These are phyloP conservation scores for Didymellaceae sp. DNA, from an alignment of 2,329 filamentous ascomycete genomes.

Conservation along the genomic window DNA sequence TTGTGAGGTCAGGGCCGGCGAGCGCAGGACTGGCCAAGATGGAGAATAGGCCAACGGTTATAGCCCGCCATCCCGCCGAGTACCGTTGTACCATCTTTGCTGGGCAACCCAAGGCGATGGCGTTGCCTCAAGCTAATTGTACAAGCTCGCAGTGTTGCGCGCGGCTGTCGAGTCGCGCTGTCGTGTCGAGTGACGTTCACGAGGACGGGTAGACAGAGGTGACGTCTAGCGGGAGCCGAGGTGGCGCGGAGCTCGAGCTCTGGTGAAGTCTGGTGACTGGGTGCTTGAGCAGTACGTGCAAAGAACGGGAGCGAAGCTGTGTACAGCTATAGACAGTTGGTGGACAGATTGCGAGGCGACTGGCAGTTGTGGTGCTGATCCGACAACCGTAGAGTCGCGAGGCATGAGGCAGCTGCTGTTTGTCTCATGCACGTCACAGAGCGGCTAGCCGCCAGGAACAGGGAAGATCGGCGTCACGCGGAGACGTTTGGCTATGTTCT, in stretches of 20 bases:
- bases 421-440: slow-evolving; percentile 27
- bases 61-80: slow-evolving; percentile 31
- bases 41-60: slow-evolving; percentile 38
- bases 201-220: background rate
- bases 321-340: slow-evolving; percentile 5
- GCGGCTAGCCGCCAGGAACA: slow-evolving; percentile 27
- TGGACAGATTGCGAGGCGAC: background rate
- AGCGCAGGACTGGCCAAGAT: slow-evolving; percentile 37
- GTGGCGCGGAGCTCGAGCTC: slow-evolving; percentile 23
- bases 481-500: slow-evolving; percentile 7
- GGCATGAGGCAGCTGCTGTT: slow-evolving; percentile 19
- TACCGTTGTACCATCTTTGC: slow-evolving; percentile 30
- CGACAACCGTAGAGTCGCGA: background rate
- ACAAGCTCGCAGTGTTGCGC: background rate
- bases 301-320: background rate
- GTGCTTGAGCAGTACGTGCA: background rate
- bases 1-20: slow-evolving; percentile 43
- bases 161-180: background rate
- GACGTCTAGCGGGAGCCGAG: slow-evolving; percentile 14
- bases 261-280: background rate
- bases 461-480: slow-evolving; percentile 21
- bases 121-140: background rate
- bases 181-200: background rate
- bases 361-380: background rate
- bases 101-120: background rate